These are phyloP conservation scores for Penicillium sclerotiorum DNA, from an alignment of 2,329 filamentous ascomycete species.

Conservation along the genomic window DNA sequence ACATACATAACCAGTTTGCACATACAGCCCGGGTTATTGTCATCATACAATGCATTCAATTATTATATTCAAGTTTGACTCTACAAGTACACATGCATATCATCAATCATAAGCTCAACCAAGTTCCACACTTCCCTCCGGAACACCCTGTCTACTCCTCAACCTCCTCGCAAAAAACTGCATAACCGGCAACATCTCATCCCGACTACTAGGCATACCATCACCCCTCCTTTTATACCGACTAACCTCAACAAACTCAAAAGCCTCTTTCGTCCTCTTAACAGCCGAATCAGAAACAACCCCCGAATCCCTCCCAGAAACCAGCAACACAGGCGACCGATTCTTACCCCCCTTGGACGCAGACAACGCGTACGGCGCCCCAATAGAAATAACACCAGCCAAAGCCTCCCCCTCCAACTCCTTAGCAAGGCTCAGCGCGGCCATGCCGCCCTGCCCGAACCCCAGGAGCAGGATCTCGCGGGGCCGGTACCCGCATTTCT, in stretches of 20 bases:
- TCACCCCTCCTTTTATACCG: slow-evolving; percentile 73
- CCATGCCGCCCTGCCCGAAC: slow-evolving; percentile 68
- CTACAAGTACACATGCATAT: too few species aligned
- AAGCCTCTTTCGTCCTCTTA: slow-evolving; percentile 66
- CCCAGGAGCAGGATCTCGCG: slow-evolving; percentile 67
- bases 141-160: slow-evolving; percentile 48
- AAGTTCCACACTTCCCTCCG: slow-evolving; percentile 49
- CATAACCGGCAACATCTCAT: slow-evolving; percentile 92
- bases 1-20: too few species aligned
- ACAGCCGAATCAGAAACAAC: slow-evolving; percentile 66
- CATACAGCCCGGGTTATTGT: too few species aligned
- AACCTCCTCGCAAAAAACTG: slow-evolving; percentile 61
- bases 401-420: slow-evolving; percentile 39
- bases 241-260: slow-evolving; percentile 67
- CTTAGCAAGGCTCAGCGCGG: slow-evolving; percentile 61
- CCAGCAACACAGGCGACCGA: slow-evolving; percentile 45
- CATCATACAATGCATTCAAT: too few species aligned
- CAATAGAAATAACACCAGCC: slow-evolving; percentile 47
- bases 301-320: slow-evolving; percentile 43
- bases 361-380: slow-evolving; percentile 44
- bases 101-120: too few species aligned
- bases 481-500: slow-evolving; percentile 61
- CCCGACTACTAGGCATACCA: slow-evolving; percentile 77
- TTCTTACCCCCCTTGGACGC: slow-evolving; percentile 36
- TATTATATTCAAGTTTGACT: not conserved